Evolutionary conservation across 192 early-diverging fungal genomes (phyloP).

Genomic region (Dissophora ornata): DNA sequence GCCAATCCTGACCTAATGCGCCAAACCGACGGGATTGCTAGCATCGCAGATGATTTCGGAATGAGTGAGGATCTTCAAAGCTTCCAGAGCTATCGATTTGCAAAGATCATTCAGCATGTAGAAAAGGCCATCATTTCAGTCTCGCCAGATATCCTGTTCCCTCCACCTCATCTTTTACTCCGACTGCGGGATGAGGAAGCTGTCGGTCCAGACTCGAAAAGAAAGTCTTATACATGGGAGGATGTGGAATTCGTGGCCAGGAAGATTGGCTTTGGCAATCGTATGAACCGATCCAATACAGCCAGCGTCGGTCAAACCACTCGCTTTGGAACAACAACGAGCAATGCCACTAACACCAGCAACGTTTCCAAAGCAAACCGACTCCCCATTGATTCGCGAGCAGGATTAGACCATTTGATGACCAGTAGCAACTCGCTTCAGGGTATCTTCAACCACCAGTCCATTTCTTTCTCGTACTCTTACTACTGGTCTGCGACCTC

Average conservation of each 20-base stretch:
- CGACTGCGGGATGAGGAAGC: conserved; percentile 69
- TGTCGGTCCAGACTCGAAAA: conserved; percentile 24
- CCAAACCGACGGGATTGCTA: background rate
- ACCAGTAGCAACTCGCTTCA: conserved; percentile 63
- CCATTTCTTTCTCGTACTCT: conserved; percentile 61
- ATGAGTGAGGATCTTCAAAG: conserved; percentile 25
- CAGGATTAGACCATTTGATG: conserved; percentile 63
- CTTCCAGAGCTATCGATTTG: conserved; percentile 56
- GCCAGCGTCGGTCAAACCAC: background rate
- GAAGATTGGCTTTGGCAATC: conserved; percentile 44
- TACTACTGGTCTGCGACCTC: conserved; percentile 55
- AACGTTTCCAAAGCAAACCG: background rate
- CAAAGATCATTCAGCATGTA: conserved; percentile 58
- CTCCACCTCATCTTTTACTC: conserved; percentile 80
- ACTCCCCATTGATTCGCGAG: conserved; percentile 61
- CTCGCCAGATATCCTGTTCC: conserved; percentile 82
- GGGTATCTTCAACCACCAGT: conserved; percentile 63
- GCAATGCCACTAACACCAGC: background rate
- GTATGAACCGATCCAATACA: conserved; percentile 25
- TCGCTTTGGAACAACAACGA: conserved; percentile 18
- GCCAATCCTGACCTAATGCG: background rate
- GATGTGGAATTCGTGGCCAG: conserved; percentile 38
- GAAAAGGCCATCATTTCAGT: conserved; percentile 77
- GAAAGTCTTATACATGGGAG: conserved; percentile 36
- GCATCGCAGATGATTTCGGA: conserved; percentile 8